These are phyloP conservation scores for Aulographum hederae DNA, from an alignment of 2,329 filamentous ascomycete genomes.

Conservation along the genomic window DNA sequence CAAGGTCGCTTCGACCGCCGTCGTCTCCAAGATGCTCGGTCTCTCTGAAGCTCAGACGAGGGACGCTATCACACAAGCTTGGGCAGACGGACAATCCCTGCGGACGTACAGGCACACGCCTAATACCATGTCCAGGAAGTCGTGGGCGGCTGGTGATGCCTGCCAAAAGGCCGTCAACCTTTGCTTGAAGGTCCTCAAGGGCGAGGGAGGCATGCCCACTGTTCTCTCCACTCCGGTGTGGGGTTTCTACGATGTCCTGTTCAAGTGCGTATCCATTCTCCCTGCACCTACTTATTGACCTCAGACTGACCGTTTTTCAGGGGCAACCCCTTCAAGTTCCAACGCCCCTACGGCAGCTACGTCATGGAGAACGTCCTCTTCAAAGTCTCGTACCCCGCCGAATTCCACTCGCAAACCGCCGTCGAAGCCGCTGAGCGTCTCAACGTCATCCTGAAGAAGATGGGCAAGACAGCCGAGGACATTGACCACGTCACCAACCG, in stretches of 20 bases:
- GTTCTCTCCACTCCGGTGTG: slow-evolving; percentile 83
- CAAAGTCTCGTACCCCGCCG: slow-evolving; percentile 95
- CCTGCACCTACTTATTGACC: too few relatives aligned
- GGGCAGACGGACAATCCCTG: slow-evolving; percentile 90
- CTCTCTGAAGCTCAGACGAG: slow-evolving; percentile 79
- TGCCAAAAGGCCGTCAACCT: slow-evolving; percentile 91
- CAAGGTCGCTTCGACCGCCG: slow-evolving; percentile 89
- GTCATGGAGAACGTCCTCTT: slow-evolving; percentile 99
- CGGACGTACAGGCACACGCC: slow-evolving; percentile 94
- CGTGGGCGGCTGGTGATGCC: slow-evolving; percentile 94
- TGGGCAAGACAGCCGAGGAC: slow-evolving; percentile 83
- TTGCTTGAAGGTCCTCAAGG: slow-evolving; percentile 76
- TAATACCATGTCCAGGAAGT: slow-evolving; percentile 99
- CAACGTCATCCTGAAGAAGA: slow-evolving; percentile 59
- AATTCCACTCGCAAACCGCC: slow-evolving; percentile 97
- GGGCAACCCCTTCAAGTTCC: slow-evolving; percentile 79
- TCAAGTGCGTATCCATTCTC: too few relatives aligned
- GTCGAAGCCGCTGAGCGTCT: slow-evolving; percentile 88
- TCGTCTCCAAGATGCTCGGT: slow-evolving; percentile 89
- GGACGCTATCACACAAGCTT: slow-evolving; percentile 90
- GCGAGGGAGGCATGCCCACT: slow-evolving; percentile 78
- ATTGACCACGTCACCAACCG: slow-evolving; percentile 83
- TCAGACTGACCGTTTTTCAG: too few relatives aligned
- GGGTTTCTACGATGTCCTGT: slow-evolving; percentile 97
- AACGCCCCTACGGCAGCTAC: slow-evolving; percentile 90